A percentile compares a stretch with the other conserved stretches of the same genome.
phyloP scores from a whole-genome alignment of 2,329 filamentous ascomycete species.

The Botryotinia calthae region DNA sequence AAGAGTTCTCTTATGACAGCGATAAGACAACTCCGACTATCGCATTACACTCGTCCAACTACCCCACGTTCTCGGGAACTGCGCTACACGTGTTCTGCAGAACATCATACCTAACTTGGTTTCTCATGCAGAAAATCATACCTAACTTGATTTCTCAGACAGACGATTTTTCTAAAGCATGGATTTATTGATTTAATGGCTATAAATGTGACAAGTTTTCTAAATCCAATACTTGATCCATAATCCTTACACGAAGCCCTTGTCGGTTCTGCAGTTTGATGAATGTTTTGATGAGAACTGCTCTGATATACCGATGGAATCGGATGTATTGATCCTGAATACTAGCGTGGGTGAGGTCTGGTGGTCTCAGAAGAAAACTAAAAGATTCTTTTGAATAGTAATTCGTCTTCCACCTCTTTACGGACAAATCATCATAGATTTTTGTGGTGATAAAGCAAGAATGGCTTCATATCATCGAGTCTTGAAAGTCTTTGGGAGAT shows the following conservation, averaged over 20 bases:
- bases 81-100: neutral
- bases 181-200: neutral
- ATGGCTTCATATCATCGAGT: constrained; percentile 41
- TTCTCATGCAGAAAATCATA: neutral
- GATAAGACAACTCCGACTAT: neutral
- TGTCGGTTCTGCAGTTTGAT: neutral
- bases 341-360: neutral
- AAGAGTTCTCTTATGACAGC: too few relatives aligned
- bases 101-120: neutral
- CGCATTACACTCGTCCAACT: neutral
- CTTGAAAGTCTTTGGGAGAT: constrained; percentile 37
- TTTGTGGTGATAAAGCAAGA: constrained; percentile 3
- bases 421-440: neutral
- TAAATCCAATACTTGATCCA: neutral
- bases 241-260: neutral
- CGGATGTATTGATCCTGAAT: neutral
- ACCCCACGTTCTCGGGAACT: neutral
- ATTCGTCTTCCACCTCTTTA: rapidly evolving
- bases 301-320: neutral
- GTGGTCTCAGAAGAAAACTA: neutral
- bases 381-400: rapidly evolving
- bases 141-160: neutral
- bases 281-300: neutral
- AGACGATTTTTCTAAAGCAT: neutral
- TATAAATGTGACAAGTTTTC: neutral